Base-by-base conservation (phyloP, 148 eudicot species). In the Fagopyrum tataricum region DNA sequence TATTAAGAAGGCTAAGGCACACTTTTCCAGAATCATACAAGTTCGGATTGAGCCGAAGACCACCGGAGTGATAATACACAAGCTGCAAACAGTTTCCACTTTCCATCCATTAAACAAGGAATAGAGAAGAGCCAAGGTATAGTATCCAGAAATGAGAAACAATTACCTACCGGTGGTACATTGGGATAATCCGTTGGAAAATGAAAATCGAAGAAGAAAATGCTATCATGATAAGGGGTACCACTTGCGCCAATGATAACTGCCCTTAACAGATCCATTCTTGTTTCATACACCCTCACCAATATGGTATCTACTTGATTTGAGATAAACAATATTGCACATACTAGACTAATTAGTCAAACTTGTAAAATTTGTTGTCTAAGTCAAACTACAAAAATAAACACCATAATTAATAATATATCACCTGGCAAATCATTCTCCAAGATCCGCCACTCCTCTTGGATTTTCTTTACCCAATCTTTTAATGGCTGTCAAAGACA, bases 161-260 rank as follows among this genome's bases (percentile, higher is more conserved):
- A 53, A 67, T 31, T 44, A 79, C 92, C 72, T 84, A 93, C 98
- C 77, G 98, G 98, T 40, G 98, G 92, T 23, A 70, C 71, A 59
- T 66, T 67, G 0, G 98, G 98, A 79, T 93, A 93, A 44, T 41
- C 52, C 2, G 44, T 7, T 6, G 92, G 87, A 62, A 93, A 93
- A 59, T 75, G 74, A 72, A 90, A 79, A 74, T 93, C 98, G 77
- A 93, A 93, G 85, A 90, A 85, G 78, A 84, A 93, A 76, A 90
- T 87, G 41, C 96, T 96, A 64, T 93, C 98, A 75, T 93, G 98
- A 75, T 90, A 90, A 13, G 98, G 96, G 70, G 96, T 90, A 73
- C 98, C 98, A 48, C 86, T 89, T 20, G 96, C 90, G 74, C 98
- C 98, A 47, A 93, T 53, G 70, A 93, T 90, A 12, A 76, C 94